Evolutionary conservation across 441 rosid species (phyloP).

Genomic region (Gossypium lobatum): DNA sequence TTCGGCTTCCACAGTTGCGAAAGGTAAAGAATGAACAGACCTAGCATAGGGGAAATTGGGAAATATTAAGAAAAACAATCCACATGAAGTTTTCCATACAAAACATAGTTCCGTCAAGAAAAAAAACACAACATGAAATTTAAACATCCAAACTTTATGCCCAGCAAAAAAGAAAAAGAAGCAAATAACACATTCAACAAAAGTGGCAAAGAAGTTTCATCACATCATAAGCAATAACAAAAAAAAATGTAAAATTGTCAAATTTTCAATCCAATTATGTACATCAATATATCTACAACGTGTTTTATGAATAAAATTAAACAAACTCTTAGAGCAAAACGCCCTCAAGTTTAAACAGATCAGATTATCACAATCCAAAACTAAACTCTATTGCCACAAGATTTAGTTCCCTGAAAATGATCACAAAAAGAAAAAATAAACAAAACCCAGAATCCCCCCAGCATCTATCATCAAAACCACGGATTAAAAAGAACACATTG

Average conservation of each 20-base stretch:
- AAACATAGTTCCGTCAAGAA: background rate
- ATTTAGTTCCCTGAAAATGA: background rate
- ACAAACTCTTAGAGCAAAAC: background rate
- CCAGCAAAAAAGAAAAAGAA: background rate
- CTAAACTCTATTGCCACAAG: background rate
- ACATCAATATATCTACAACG: background rate
- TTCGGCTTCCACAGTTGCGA: conserved; percentile 77
- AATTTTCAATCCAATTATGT: background rate
- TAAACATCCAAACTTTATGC: background rate
- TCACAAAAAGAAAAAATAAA: background rate
- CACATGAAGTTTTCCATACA: background rate
- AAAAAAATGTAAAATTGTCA: background rate
- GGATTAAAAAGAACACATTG: background rate
- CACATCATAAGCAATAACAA: background rate
- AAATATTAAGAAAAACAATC: background rate
- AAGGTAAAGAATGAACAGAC: conserved; percentile 62
- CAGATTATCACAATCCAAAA: background rate
- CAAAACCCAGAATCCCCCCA: background rate
- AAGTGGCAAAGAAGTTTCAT: background rate
- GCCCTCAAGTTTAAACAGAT: background rate
- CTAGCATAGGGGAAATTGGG: conserved; percentile 27
- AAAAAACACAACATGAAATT: background rate
- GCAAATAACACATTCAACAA: background rate
- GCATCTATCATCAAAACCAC: background rate
- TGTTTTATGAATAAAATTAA: background rate